These are phyloP conservation scores for Aspergillus sparsus DNA, from an alignment of 495 filamentous ascomycete genomes.

Conservation along the genomic window DNA sequence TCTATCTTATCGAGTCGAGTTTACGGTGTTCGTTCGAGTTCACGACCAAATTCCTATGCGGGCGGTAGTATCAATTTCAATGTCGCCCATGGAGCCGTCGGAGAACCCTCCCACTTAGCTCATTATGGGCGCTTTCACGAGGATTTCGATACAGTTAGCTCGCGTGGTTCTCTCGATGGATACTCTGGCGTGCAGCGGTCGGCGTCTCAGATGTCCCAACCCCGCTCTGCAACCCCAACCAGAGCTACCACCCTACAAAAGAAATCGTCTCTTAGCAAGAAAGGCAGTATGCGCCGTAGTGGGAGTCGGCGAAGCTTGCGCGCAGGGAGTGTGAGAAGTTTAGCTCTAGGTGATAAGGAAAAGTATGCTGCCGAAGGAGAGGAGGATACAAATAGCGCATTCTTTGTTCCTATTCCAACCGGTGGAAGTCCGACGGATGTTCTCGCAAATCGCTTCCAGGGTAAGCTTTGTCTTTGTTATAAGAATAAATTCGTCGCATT, in stretches of 20 bases:
- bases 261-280: constrained; percentile 73
- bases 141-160: constrained; percentile 68
- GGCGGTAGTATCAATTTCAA: constrained; percentile 38
- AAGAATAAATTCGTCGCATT: not conserved
- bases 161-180: constrained; percentile 61
- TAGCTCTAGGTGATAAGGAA: constrained; percentile 61
- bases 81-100: constrained; percentile 42
- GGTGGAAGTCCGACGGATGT: constrained; percentile 84
- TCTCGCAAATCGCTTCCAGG: constrained; percentile 85
- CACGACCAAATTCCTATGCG: constrained; percentile 43
- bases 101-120: constrained; percentile 43
- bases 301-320: constrained; percentile 73
- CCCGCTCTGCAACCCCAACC: constrained; percentile 57
- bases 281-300: constrained; percentile 73
- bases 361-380: constrained; percentile 58
- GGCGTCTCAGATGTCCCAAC: constrained; percentile 55
- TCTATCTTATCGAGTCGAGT: constrained; percentile 33
- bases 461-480: constrained; percentile 50
- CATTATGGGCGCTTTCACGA: constrained; percentile 63
- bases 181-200: constrained; percentile 49
- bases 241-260: constrained; percentile 83
- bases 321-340: constrained; percentile 78
- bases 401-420: constrained; percentile 87
- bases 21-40: constrained; percentile 36
- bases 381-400: constrained; percentile 78